A percentile compares a stretch with the other conserved stretches of the same genome.
These are phyloP conservation scores for Monilinia vaccinii-corymbosi DNA, from an alignment of 2,329 filamentous ascomycete species.

Conservation along the genomic window DNA sequence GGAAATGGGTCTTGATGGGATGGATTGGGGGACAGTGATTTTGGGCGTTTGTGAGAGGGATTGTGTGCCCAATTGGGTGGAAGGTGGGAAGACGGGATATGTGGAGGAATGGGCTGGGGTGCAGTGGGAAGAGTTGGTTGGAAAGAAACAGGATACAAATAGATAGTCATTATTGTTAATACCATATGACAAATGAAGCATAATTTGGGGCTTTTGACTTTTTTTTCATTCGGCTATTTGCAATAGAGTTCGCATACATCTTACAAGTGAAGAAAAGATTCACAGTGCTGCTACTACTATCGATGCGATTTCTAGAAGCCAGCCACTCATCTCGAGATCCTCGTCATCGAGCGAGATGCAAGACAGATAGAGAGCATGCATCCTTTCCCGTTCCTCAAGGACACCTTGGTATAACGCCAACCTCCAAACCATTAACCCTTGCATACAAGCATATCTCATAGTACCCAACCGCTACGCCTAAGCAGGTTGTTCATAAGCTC, in stretches of 20 bases:
- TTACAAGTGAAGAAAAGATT: neutral
- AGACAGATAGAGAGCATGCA: neutral
- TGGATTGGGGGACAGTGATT: conserved; percentile 97
- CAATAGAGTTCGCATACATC: neutral
- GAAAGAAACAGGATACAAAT: conserved; percentile 10
- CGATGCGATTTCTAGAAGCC: conserved; percentile 1
- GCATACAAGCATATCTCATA: conserved; percentile 6
- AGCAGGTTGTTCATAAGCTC: conserved; percentile 77
- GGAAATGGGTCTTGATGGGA: conserved; percentile 63
- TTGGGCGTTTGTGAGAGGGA: conserved; percentile 76
- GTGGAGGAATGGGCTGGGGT: conserved; percentile 96
- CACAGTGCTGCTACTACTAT: conserved; percentile 4
- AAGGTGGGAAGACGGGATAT: conserved; percentile 57
- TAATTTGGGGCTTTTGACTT: conserved; percentile 1
- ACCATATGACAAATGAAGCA: conserved; percentile 1
- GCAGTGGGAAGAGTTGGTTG: conserved; percentile 78
- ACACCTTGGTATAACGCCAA: conserved; percentile 8
- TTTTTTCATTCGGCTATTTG: conserved; percentile 1
- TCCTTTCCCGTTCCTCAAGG: conserved; percentile 5
- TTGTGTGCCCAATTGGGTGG: conserved; percentile 54
- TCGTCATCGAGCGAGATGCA: conserved; percentile 1
- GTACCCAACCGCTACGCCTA: conserved; percentile 29
- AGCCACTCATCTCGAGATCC: conserved; percentile 2
- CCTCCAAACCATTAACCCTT: conserved; percentile 6
- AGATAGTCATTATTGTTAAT: neutral